Conservation (phyloP, 2,329 filamentous ascomycete genomes). For the Epichloe sibirici region DNA sequence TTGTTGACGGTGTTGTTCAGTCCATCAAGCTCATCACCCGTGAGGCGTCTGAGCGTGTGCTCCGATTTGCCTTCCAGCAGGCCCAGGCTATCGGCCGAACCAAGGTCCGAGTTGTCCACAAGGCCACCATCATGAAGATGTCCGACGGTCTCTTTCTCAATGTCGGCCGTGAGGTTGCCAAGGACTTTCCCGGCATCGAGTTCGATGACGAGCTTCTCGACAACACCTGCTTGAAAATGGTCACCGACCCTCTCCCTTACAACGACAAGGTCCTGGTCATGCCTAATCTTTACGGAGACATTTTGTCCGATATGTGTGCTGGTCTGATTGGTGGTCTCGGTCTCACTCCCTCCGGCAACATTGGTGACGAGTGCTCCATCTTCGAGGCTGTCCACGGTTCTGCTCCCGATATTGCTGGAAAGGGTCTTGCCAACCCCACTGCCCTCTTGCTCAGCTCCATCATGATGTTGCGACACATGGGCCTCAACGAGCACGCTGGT, state of each 20-base stretch:
- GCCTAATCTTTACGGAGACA: constrained; percentile 98
- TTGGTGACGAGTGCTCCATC: constrained; percentile 97
- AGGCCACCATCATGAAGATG: constrained; percentile 99
- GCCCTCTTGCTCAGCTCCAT: constrained; percentile 90
- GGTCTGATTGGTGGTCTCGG: constrained; percentile 96
- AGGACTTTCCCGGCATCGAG: constrained; percentile 91
- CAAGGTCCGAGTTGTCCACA: constrained; percentile 97
- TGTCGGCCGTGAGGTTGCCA: constrained; percentile 72
- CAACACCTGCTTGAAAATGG: constrained; percentile 99
- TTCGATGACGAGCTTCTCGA: constrained; percentile 97
- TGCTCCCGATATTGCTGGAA: constrained; percentile 90
- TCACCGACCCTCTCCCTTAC: constrained; percentile 90
- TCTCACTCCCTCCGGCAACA: constrained; percentile 95
- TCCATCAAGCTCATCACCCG: constrained; percentile 99
- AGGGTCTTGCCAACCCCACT: constrained; percentile 93
- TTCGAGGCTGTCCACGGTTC: constrained; percentile 99
- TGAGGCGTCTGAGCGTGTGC: constrained; percentile 86
- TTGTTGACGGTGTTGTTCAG: constrained; percentile 95
- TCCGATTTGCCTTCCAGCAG: constrained; percentile 97
- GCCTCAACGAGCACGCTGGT: constrained; percentile 68
- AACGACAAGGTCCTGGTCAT: constrained; percentile 98
- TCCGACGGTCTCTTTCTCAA: constrained; percentile 95
- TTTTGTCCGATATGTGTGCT: constrained; percentile 98
- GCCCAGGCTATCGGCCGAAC: constrained; percentile 84
- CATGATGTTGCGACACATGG: constrained; percentile 99